phyloP scores from a whole-genome alignment of 2,329 filamentous ascomycete species.

The Calonectria hongkongensis region DNA sequence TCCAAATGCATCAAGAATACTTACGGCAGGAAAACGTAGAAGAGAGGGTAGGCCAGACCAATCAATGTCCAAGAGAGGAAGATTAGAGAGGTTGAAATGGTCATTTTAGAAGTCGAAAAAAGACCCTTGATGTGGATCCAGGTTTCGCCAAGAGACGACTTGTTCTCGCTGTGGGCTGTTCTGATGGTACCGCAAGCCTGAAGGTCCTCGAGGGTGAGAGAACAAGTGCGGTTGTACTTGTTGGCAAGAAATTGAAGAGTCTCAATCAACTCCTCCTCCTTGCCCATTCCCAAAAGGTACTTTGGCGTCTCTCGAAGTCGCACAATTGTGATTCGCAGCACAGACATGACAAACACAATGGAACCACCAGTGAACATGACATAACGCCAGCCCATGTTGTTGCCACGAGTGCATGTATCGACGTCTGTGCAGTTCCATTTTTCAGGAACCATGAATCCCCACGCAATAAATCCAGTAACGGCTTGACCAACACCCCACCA shows the following conservation, averaged over 20 bases:
- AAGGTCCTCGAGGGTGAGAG: slow-evolving; percentile 67
- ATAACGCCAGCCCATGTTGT: slow-evolving; percentile 72
- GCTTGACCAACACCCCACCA: slow-evolving; percentile 74
- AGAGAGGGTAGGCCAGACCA: slow-evolving; percentile 83
- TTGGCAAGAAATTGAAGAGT: slow-evolving; percentile 71
- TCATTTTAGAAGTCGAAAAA: slow-evolving; percentile 77
- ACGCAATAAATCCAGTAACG: slow-evolving; percentile 65
- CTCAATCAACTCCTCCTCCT: slow-evolving; percentile 69
- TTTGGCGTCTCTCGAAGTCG: slow-evolving; percentile 70
- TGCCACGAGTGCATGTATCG: slow-evolving; percentile 66
- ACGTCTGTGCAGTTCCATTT: slow-evolving; percentile 63
- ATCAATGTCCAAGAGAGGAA: slow-evolving; percentile 83
- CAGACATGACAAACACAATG: slow-evolving; percentile 65
- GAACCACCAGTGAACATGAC: slow-evolving; percentile 67
- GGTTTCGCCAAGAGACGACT: slow-evolving; percentile 58
- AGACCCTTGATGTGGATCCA: slow-evolving; percentile 77
- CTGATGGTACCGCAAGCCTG: slow-evolving; percentile 66
- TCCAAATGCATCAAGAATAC: slow-evolving; percentile 42
- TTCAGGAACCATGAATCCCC: slow-evolving; percentile 70
- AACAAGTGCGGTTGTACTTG: slow-evolving; percentile 59
- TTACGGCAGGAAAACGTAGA: slow-evolving; percentile 82
- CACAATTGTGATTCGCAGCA: slow-evolving; percentile 67
- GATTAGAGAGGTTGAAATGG: slow-evolving; percentile 77
- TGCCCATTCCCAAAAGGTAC: slow-evolving; percentile 66
- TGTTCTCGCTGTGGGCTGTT: slow-evolving; percentile 59